Evolutionary conservation across 495 filamentous ascomycete genomes (phyloP).

Genomic region (Penicillium atrosanguineum): DNA sequence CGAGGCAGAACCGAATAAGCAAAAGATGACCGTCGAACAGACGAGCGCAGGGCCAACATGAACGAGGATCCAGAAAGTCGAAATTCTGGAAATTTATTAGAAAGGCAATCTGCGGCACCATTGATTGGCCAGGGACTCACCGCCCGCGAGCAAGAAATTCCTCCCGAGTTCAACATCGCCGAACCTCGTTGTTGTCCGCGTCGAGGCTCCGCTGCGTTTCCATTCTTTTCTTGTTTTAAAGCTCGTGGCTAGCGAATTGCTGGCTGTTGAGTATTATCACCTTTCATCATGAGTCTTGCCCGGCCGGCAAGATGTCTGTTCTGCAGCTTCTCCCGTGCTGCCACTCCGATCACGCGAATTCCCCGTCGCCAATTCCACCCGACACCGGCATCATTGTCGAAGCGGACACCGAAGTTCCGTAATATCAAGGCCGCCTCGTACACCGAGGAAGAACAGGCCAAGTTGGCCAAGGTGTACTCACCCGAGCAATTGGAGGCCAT

Average conservation of each 20-base stretch:
- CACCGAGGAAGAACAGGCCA: constrained; percentile 62
- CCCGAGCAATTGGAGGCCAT: constrained; percentile 80
- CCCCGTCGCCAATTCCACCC: constrained; percentile 53
- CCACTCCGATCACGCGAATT: constrained; percentile 40
- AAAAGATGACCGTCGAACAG: constrained; percentile 12
- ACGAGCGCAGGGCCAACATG: constrained; percentile 24
- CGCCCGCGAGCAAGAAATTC: constrained; percentile 35
- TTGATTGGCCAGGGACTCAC: constrained; percentile 26
- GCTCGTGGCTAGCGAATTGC: constrained; percentile 25
- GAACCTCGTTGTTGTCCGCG: constrained; percentile 15
- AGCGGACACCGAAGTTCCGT: constrained; percentile 35
- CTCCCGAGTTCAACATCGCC: constrained; percentile 18
- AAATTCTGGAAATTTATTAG: constrained; percentile 32
- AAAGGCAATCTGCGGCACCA: constrained; percentile 21
- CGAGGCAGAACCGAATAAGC: not conserved
- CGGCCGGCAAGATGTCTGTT: constrained; percentile 59
- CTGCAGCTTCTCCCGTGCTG: constrained; percentile 46
- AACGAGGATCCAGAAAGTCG: constrained; percentile 9
- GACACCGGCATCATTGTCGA: constrained; percentile 34
- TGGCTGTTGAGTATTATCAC: constrained; percentile 26
- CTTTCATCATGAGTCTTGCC: constrained; percentile 53
- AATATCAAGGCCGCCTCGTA: constrained; percentile 47
- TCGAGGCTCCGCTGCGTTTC: not conserved
- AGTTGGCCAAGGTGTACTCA: constrained; percentile 66
- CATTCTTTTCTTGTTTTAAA: constrained; percentile 13